phyloP scores from a whole-genome alignment of 23 red algal species.

The Agarophyton chilense region DNA sequence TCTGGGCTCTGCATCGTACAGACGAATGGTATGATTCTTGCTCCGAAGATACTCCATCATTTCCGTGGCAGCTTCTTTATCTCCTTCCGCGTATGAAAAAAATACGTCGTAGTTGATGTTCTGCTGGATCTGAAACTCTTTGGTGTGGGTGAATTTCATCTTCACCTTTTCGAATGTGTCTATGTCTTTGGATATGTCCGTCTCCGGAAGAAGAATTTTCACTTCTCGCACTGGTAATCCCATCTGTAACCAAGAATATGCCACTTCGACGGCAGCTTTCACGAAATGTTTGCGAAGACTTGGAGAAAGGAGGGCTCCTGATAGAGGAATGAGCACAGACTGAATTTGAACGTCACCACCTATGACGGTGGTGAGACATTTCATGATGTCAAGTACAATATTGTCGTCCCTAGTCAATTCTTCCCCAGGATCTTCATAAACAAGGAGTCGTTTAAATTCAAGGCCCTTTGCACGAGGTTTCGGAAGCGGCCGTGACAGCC shows the following conservation, averaged over 20 bases:
- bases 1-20: conserved; percentile 71
- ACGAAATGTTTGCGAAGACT: conserved; percentile 86
- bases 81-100: conserved; percentile 70
- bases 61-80: conserved; percentile 65
- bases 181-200: conserved; percentile 85
- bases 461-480: conserved; percentile 78
- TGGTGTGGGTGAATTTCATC: neutral
- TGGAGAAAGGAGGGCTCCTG: conserved; percentile 71
- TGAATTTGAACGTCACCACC: conserved; percentile 84
- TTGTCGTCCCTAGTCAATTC: conserved; percentile 87
- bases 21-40: conserved; percentile 66
- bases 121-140: neutral
- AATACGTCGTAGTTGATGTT: conserved; percentile 66
- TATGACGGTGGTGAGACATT: conserved; percentile 87
- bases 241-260: conserved; percentile 82
- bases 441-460: conserved; percentile 91
- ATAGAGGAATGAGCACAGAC: conserved; percentile 79
- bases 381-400: conserved; percentile 82
- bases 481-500: conserved; percentile 72
- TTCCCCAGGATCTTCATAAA: conserved; percentile 91
- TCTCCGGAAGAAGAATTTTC: conserved; percentile 89
- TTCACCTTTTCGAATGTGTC: conserved; percentile 60
- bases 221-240: conserved; percentile 81
- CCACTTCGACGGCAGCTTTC: conserved; percentile 83
- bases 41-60: conserved; percentile 76